A percentile compares a stretch with the other conserved stretches of the same genome.
phyloP scores from a whole-genome alignment of 2,329 filamentous ascomycete species.

The Sclerotinia glacialis region DNA sequence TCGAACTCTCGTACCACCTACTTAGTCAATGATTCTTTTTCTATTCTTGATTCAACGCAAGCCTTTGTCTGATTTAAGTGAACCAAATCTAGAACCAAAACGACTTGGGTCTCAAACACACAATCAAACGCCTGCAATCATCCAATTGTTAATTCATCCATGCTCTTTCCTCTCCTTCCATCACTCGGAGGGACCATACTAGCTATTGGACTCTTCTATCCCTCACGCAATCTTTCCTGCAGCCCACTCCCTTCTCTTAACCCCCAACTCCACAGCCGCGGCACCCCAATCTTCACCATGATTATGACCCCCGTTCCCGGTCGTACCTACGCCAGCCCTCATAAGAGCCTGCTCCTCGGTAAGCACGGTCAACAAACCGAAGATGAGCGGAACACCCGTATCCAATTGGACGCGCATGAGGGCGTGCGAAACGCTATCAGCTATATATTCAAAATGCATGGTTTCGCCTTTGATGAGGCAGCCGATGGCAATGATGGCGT shows the following conservation, averaged over 20 bases:
- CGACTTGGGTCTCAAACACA: neutral
- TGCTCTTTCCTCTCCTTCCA: neutral
- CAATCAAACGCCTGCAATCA: conserved; percentile 7
- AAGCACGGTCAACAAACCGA: conserved; percentile 86
- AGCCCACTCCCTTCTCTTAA: conserved; percentile 82
- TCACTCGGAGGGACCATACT: neutral
- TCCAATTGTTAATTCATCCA: conserved; percentile 5
- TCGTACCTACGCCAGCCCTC: conserved; percentile 65
- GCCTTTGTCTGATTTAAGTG: neutral
- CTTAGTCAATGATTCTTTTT: conserved; percentile 5
- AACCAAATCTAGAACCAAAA: conserved; percentile 6
- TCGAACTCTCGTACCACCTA: neutral
- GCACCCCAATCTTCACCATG: conserved; percentile 96
- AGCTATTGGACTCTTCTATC: neutral
- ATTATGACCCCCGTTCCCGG: conserved; percentile 69
- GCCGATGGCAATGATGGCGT: conserved; percentile 91
- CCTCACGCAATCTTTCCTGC: conserved; percentile 40
- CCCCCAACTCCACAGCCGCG: conserved; percentile 89
- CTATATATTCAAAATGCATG: conserved; percentile 99
- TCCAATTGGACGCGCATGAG: conserved; percentile 95
- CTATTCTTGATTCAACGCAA: neutral
- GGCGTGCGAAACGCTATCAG: conserved; percentile 84
- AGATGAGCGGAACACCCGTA: conserved; percentile 82
- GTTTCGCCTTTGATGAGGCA: conserved; percentile 98
- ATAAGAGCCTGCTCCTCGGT: conserved; percentile 83